phyloP scores from a whole-genome alignment of 2,329 filamentous ascomycete genomes.

The Colletotrichum euphorbiae region DNA sequence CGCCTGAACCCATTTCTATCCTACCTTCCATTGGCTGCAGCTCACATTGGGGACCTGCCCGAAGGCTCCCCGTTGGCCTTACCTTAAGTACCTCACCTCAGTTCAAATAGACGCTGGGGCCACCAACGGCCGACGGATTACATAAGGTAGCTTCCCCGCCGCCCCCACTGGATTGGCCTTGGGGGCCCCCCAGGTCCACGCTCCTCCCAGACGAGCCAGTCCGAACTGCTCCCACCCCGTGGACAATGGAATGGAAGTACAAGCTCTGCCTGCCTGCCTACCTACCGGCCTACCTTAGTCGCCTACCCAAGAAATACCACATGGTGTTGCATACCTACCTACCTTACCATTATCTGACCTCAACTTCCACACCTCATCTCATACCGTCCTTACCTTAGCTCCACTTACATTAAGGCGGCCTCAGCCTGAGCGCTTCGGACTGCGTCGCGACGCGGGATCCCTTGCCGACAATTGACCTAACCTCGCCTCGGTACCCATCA shows the following conservation, averaged over 20 bases:
- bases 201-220: not conserved
- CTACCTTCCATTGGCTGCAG: too few relatives aligned
- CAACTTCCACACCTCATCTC: not conserved
- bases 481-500: not conserved
- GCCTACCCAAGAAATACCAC: too few relatives aligned
- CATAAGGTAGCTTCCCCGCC: constrained; percentile 32
- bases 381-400: not conserved
- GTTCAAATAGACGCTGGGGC: constrained; percentile 12
- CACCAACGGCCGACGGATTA: constrained; percentile 27
- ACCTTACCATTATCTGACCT: not conserved
- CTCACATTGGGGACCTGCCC: too few relatives aligned
- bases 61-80: too few relatives aligned
- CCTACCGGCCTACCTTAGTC: not conserved
- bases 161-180: constrained; percentile 32
- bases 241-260: too few relatives aligned
- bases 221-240: not conserved
- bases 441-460: not conserved
- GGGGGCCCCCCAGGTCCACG: constrained; percentile 10
- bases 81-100: not conserved
- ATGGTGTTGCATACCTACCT: not conserved
- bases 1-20: not conserved
- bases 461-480: not conserved
- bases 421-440: too few relatives aligned
- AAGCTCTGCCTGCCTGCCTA: not conserved
- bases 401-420: too few relatives aligned